These are phyloP conservation scores for Ogataea chonburiensis DNA, from an alignment of 805 yeast species.

Conservation along the genomic window DNA sequence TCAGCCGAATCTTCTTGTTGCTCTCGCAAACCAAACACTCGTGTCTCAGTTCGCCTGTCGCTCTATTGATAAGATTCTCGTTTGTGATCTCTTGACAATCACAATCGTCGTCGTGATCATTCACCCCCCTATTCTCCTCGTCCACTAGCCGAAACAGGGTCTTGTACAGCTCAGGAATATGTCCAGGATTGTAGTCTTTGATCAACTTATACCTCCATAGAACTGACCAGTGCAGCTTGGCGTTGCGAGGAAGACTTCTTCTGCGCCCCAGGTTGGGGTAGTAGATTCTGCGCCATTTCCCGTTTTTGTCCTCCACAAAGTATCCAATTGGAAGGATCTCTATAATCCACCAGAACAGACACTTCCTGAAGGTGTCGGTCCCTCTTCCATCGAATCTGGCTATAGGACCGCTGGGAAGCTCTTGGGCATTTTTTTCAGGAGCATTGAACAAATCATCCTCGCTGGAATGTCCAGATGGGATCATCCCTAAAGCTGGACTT, in stretches of 20 bases:
- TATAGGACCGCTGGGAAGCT: constrained; percentile 27
- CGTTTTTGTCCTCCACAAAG: constrained; percentile 45
- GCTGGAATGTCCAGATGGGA: constrained; percentile 2
- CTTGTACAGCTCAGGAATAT: constrained; percentile 39
- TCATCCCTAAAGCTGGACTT: background rate
- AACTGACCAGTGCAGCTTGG: constrained; percentile 61
- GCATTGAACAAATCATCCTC: constrained; percentile 15
- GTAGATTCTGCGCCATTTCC: constrained; percentile 50
- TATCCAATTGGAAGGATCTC: constrained; percentile 61
- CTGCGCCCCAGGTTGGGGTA: constrained; percentile 57
- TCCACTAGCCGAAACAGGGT: constrained; percentile 16
- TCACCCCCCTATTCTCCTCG: constrained; percentile 4
- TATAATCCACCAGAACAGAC: constrained; percentile 58
- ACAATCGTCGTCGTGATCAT: constrained; percentile 7
- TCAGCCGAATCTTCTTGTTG: constrained; percentile 16
- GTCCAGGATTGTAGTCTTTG: constrained; percentile 44
- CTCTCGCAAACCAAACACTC: constrained; percentile 8
- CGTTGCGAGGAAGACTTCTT: constrained; percentile 47
- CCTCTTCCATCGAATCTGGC: constrained; percentile 41
- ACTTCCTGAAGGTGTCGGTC: constrained; percentile 22
- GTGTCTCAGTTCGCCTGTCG: constrained; percentile 21
- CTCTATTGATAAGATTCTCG: constrained; percentile 21
- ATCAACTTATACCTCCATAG: constrained; percentile 52
- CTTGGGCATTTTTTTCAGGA: constrained; percentile 12
- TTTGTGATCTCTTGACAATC: constrained; percentile 16